Evolutionary conservation across 176 grass and related monocot species (phyloP).

Genomic region (Canna indica): DNA sequence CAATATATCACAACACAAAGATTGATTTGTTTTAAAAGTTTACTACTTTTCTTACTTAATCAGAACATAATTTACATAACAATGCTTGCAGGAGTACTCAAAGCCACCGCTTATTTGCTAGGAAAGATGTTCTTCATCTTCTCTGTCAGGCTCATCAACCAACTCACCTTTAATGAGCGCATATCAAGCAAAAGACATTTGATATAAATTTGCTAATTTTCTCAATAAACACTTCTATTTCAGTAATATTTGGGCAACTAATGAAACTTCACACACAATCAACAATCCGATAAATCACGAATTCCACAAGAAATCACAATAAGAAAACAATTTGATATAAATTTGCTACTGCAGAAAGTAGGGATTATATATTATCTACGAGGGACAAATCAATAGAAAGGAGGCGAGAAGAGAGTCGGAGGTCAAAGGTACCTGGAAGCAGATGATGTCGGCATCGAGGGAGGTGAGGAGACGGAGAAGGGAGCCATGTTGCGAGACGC

Average conservation of each 20-base stretch:
- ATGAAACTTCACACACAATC: background rate
- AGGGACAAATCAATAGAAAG: background rate
- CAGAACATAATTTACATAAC: too few species aligned
- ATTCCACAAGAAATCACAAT: background rate
- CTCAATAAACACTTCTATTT: too few species aligned
- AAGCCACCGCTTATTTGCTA: too few species aligned
- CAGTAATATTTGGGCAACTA: background rate
- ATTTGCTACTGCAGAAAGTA: background rate
- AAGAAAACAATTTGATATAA: background rate
- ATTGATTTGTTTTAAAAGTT: too few species aligned
- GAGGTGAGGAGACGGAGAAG: constrained; percentile 80
- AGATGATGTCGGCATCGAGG: constrained; percentile 89
- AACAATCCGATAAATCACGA: background rate
- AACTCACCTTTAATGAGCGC: background rate
- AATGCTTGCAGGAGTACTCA: too few species aligned
- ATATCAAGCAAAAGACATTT: background rate
- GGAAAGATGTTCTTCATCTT: background rate
- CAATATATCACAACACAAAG: too few species aligned
- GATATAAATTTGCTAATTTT: background rate
- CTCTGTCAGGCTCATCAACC: background rate
- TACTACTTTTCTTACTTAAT: too few species aligned
- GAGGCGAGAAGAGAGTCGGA: background rate
- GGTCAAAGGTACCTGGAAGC: constrained; percentile 60
- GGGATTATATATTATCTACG: background rate
- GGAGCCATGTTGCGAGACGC: constrained; percentile 79